These are phyloP conservation scores for Cystobasidium pallidum DNA, from an alignment of 1,284 basidiomycete genomes.

Conservation along the genomic window DNA sequence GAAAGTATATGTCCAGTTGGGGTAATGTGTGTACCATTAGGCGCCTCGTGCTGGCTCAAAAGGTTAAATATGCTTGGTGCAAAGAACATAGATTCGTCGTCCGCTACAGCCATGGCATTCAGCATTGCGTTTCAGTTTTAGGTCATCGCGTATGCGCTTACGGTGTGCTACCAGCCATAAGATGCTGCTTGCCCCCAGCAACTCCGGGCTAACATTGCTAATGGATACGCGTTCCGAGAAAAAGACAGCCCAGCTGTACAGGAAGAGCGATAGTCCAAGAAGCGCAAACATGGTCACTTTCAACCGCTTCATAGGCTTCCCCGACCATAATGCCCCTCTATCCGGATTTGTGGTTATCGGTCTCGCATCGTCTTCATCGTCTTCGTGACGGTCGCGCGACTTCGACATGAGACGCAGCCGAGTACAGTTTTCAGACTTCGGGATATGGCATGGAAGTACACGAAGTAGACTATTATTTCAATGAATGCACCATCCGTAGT, in stretches of 20 bases:
- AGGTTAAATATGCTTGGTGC: constrained; percentile 71
- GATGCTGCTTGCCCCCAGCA: constrained; percentile 40
- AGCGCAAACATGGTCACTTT: constrained; percentile 8
- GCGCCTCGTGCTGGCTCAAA: constrained; percentile 57
- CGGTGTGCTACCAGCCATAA: constrained; percentile 53
- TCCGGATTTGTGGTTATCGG: constrained; percentile 1
- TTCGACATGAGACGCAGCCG: constrained; percentile 1
- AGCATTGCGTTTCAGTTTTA: neutral
- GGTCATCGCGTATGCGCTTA: constrained; percentile 28
- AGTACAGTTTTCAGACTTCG: neutral
- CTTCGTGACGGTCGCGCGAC: constrained; percentile 21
- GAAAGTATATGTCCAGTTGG: constrained; percentile 56
- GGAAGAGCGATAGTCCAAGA: constrained; percentile 23
- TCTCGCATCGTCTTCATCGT: constrained; percentile 14
- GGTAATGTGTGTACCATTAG: constrained; percentile 27
- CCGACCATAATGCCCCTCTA: neutral
- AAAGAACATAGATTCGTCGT: constrained; percentile 93
- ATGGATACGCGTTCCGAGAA: constrained; percentile 31
- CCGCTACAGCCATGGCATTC: constrained; percentile 55
- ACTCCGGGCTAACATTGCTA: constrained; percentile 37
- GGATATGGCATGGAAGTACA: neutral
- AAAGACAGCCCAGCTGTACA: constrained; percentile 37
- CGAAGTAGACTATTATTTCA: neutral
- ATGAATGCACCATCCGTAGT: neutral
- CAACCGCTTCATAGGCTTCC: constrained; percentile 2